A percentile compares a stretch with the other conserved stretches of the same genome.
These are phyloP conservation scores for Catharanthus roseus DNA, from an alignment of 257 asterid species.

Conservation along the genomic window DNA sequence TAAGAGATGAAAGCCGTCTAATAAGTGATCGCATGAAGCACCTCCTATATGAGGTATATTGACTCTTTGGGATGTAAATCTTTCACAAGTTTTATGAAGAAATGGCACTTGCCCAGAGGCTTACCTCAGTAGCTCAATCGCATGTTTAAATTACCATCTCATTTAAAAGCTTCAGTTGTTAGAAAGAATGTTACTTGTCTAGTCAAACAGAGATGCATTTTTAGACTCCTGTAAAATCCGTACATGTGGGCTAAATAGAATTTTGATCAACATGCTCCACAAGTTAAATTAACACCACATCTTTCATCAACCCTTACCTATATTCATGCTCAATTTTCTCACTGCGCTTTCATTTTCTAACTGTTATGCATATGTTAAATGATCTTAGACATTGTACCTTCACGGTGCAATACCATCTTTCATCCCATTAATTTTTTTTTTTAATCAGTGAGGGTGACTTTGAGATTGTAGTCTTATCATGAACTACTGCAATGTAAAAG, in stretches of 20 bases:
- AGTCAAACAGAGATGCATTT: not conserved
- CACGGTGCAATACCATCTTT: not conserved
- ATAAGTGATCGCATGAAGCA: constrained; percentile 92
- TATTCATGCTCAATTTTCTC: not conserved
- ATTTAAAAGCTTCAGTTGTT: not conserved
- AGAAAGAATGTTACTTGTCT: not conserved
- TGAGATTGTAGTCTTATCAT: not conserved
- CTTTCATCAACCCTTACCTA: not conserved
- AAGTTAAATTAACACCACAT: not conserved
- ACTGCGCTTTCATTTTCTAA: no score
- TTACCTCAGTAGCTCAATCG: not conserved
- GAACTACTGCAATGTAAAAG: no score
- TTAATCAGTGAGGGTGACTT: not conserved
- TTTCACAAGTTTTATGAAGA: constrained; percentile 7
- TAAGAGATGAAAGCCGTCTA: constrained; percentile 83
- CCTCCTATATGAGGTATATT: constrained; percentile 78
- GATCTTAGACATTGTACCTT: not conserved
- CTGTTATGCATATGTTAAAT: no score
- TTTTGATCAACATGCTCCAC: not conserved
- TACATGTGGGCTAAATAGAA: not conserved
- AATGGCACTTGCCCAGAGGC: not conserved
- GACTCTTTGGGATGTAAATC: constrained; percentile 6
- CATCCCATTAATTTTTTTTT: not conserved
- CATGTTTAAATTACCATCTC: not conserved
- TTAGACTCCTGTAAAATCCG: not conserved